These are phyloP conservation scores for Candida fluviatilis DNA, from an alignment of 805 yeast genomes.

Conservation along the genomic window DNA sequence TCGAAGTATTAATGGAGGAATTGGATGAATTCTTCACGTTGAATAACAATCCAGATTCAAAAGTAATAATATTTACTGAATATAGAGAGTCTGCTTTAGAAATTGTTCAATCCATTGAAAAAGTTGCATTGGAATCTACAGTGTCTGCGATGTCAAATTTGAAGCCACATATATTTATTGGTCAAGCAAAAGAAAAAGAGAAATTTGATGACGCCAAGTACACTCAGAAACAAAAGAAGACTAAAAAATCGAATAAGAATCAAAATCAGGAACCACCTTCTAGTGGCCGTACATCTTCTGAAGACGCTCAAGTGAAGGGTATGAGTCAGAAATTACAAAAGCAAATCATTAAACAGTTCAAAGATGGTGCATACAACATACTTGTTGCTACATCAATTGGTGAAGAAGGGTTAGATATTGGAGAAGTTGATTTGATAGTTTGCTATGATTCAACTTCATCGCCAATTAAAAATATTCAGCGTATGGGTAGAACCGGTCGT, in stretches of 20 bases:
- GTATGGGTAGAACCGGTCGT: constrained; percentile 99
- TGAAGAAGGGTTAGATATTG: constrained; percentile 97
- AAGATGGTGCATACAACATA: constrained; percentile 67
- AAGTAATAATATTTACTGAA: constrained; percentile 86
- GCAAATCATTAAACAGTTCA: constrained; percentile 69
- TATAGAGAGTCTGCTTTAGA: constrained; percentile 87
- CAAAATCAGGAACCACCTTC: constrained; percentile 49
- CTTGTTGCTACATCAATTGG: constrained; percentile 96
- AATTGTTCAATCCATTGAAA: constrained; percentile 64
- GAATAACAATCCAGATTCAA: constrained; percentile 45
- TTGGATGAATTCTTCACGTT: constrained; percentile 50
- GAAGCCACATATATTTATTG: constrained; percentile 84
- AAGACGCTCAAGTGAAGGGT: constrained; percentile 72
- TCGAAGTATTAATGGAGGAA: constrained; percentile 55
- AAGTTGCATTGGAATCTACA: constrained; percentile 5
- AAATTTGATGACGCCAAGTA: constrained; percentile 57
- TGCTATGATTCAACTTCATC: constrained; percentile 92
- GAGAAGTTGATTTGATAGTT: constrained; percentile 91
- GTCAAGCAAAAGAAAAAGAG: constrained; percentile 78
- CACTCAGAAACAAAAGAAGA: constrained; percentile 13
- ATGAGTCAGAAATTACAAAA: constrained; percentile 91
- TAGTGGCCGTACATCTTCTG: constrained; percentile 66
- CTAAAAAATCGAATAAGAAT: constrained; percentile 19
- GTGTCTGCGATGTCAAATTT: constrained; percentile 14
- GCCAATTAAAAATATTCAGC: constrained; percentile 87